Percentiles rank a stretch among this genome's conserved stretches.
Evolutionary conservation across 305 asterid genomes (phyloP).

Genomic region (Solanum chacoense): DNA sequence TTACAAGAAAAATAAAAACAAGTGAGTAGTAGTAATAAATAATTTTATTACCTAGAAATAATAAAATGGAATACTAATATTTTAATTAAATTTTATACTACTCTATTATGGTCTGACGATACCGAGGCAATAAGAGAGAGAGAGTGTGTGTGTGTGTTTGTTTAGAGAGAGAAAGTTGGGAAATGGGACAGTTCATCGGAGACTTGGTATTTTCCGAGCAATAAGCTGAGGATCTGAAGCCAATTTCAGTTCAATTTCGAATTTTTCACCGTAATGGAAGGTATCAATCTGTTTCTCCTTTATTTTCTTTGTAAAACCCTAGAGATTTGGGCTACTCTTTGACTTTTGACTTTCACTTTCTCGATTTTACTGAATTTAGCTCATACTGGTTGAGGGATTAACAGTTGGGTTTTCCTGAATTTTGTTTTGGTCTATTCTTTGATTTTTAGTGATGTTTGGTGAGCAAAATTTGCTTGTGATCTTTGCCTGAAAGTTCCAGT

Average conservation of each 20-base stretch:
- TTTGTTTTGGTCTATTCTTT: neutral
- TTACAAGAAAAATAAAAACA: neutral
- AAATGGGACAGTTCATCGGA: neutral
- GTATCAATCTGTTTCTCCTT: neutral
- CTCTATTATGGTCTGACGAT: neutral
- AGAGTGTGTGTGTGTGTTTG: neutral
- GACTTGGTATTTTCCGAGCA: neutral
- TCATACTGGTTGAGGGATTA: neutral
- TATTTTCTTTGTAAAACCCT: neutral
- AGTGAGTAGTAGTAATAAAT: neutral
- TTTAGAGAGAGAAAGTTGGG: constrained; percentile 4
- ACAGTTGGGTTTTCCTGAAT: neutral
- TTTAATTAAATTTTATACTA: neutral
- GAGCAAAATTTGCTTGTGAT: neutral
- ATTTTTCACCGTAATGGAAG: constrained; percentile 3
- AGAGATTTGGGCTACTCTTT: neutral
- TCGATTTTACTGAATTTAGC: neutral
- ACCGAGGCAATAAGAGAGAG: neutral
- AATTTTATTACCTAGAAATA: neutral
- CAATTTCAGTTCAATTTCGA: neutral
- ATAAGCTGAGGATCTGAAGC: constrained; percentile 5
- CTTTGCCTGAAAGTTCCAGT: neutral
- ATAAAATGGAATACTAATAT: neutral
- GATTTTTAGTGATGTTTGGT: neutral
- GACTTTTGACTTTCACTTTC: neutral